Base-by-base conservation (phyloP, 2,329 filamentous ascomycete species). In the Lachnellula cervina region DNA sequence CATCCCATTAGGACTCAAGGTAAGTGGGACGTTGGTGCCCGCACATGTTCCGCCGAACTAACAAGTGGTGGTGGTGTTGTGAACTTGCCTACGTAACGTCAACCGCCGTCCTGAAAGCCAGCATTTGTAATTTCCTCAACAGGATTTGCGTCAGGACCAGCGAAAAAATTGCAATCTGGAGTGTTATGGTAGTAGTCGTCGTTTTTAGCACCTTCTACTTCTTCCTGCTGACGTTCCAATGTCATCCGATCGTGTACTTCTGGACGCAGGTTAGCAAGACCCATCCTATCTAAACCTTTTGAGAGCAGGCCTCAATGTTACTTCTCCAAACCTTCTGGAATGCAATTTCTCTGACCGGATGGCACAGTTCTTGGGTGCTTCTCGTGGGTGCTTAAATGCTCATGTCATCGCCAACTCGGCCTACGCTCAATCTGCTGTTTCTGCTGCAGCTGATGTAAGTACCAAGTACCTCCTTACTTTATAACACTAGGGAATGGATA, bases 21-120 rank as follows among this genome's bases (percentile, higher is more conserved):
- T 64, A 56, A 16, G 54, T 51, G 13, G n/a, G 28, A 47, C 35
- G 14, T 14, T 13, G 19, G 23, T 6, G 11, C 14, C 3, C 3
- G 2, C 5, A 16, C 1, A 16, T 17, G 32, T 34, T 13, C 16
- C 11, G 7, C 11, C 45, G 6, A 35, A 21, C 19, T 47, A 14
- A 34, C 19, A 34, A 65, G 64, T 65, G 56, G 48, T 66, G 63
- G 63, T 66, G 61, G 57, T 54, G 51, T 23, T 61, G 55, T n/a
- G 63, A 67, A 51, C 64, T 72, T 3, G 53, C 74, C 3, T 78
- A 78, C 52, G 65, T 72, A 0, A 70, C 71, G 0, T 67, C 74
- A 14, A 74, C 73, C 2, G 68, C 73, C 38, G 62, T 72, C 21
- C 60, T 72, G 44, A 73, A 74, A 52, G 65, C 68, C 49, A 71